Percentiles rank a stretch among this genome's conserved stretches.
Evolutionary conservation across 371 early-diverging fungal species (phyloP).

Genomic region (Actinomucor elegans): DNA sequence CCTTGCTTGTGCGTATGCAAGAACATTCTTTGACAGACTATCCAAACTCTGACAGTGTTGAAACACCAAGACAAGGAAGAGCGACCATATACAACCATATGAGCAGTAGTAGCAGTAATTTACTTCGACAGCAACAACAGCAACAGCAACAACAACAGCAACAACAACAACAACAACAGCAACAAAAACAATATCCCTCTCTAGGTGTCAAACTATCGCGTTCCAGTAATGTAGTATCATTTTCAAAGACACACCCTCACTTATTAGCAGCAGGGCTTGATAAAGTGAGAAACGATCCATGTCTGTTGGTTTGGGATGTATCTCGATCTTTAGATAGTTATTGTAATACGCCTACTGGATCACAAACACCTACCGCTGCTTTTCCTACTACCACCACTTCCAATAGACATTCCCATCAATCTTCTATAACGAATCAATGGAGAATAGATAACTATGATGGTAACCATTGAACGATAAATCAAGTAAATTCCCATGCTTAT

Average conservation of each 20-base stretch:
- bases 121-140: conserved; percentile 1
- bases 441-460: conserved; percentile 18
- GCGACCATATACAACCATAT: conserved; percentile 3
- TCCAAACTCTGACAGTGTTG: conserved; percentile 18
- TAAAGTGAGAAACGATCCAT: conserved; percentile 73
- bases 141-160: conserved; percentile 2
- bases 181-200: conserved; percentile 49
- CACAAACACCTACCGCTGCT: conserved; percentile 29
- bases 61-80: conserved; percentile 19
- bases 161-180: conserved; percentile 9
- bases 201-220: conserved; percentile 61
- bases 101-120: not conserved
- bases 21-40: conserved; percentile 36
- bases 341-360: conserved; percentile 28
- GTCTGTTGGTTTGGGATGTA: conserved; percentile 78
- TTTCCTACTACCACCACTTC: not conserved
- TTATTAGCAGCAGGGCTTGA: conserved; percentile 72
- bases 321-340: conserved; percentile 49
- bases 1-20: conserved; percentile 60
- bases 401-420: conserved; percentile 1
- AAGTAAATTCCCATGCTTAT: not conserved
- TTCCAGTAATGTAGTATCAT: conserved; percentile 74
- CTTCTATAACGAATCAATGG: conserved; percentile 19
- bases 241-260: conserved; percentile 61
- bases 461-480: not conserved